phyloP scores from a whole-genome alignment of 768 basidiomycete species.

The Inosperma sp. region DNA sequence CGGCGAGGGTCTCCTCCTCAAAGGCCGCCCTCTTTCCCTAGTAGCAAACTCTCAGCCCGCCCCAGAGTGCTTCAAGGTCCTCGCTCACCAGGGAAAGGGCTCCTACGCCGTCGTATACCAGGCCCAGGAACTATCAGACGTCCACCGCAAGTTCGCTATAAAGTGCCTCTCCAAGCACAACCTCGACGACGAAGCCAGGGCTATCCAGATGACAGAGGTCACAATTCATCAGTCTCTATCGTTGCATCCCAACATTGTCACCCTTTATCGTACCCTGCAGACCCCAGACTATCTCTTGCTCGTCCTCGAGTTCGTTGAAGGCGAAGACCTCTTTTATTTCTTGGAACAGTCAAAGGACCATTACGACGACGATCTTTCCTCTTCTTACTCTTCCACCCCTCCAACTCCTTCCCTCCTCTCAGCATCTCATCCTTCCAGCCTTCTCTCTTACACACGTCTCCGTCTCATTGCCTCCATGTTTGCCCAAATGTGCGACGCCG shows the following conservation, averaged over 20 bases:
- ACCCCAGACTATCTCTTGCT: conserved; percentile 88
- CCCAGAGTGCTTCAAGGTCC: conserved; percentile 70
- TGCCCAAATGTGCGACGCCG: conserved; percentile 97
- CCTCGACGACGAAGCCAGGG: conserved; percentile 82
- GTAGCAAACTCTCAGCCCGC: conserved; percentile 42
- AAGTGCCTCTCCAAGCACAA: conserved; percentile 95
- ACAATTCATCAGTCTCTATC: conserved; percentile 92
- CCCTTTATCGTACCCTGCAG: conserved; percentile 89
- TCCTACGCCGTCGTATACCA: conserved; percentile 94
- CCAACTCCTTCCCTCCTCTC: conserved; percentile 92
- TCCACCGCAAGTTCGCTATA: conserved; percentile 75
- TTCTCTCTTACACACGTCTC: conserved; percentile 83
- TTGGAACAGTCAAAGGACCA: conserved; percentile 93
- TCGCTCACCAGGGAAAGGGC: conserved; percentile 80
- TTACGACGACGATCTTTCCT: conserved; percentile 48
- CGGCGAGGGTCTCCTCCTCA: conserved; percentile 60
- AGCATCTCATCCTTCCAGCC: conserved; percentile 68
- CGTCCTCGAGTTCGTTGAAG: conserved; percentile 92
- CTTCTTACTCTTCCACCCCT: conserved; percentile 63
- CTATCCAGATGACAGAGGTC: conserved; percentile 79
- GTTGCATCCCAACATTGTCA: conserved; percentile 90
- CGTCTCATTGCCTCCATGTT: conserved; percentile 97
- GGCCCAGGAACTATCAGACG: conserved; percentile 76
- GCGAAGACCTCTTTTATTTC: conserved; percentile 97
- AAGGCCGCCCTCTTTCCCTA: conserved; percentile 60